Base-by-base conservation (phyloP, 2,329 filamentous ascomycete species). In the Calonectria pauciramosa region DNA sequence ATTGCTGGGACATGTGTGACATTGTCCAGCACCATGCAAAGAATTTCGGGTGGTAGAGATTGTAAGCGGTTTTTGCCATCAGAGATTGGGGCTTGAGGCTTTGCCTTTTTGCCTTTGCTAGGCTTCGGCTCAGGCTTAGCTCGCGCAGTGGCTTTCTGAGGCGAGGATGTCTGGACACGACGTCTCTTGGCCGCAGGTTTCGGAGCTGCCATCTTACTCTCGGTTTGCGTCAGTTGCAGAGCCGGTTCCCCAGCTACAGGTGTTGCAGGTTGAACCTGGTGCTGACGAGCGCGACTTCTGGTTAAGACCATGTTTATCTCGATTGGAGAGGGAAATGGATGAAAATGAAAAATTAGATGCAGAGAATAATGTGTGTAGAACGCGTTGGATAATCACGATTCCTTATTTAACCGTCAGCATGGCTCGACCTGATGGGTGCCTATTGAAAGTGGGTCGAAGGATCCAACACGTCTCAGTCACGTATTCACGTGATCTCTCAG, bases 1-100 rank as follows among this genome's bases (percentile, higher is more conserved):
- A 81, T 38, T 0, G 70, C 32, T 26, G 23, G n/a, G 6, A 34
- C 28, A 11, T 76, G 63, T 14, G 13, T n/a, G 16, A 64, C 16
- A 26, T 64, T 32, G 26, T 32, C 23, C 18, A 64, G 23, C 20
- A 64, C 38, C 60, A 64, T 64, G 13, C n/a, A 28, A 13, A 64
- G 60, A 16, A 64, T 64, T 20, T 64, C 60, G 26, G 60, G 60
- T 3, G 60, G 60, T 26, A 64, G 60, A 14, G 38, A 11, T 11
- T 64, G 38, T 9, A 64, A 26, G 32, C 38, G 60, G 13, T 47
- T 28, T 64, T 47, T 11, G 38, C 36, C 59, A 41, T 64, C 59
- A 5, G 4, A 2, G 28, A 28, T n/a, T 16, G 23, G 26, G 41
- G 4, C 60, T 23, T 47, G 26, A 3, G 60, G 5, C 60, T 64